These are phyloP conservation scores for Isabelozyma gotoi DNA, from an alignment of 805 yeast genomes.

Conservation along the genomic window DNA sequence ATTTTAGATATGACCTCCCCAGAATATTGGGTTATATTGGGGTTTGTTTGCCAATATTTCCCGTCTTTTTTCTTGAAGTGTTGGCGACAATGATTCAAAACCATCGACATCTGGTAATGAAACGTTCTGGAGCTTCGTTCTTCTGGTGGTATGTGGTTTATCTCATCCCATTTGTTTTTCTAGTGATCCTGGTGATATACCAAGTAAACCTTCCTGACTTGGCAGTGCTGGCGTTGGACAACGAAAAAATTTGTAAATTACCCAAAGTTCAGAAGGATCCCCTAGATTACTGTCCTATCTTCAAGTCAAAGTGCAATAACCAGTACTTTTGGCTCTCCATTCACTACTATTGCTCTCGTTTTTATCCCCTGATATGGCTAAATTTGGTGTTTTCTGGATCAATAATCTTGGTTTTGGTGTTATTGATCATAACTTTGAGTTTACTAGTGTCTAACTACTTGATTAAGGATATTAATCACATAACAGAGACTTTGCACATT, in stretches of 20 bases:
- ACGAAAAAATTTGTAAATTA: not conserved
- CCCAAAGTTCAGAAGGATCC: not conserved
- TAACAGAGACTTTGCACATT: constrained; percentile 21
- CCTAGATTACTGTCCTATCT: constrained; percentile 13
- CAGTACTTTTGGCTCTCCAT: constrained; percentile 26
- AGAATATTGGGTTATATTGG: not conserved
- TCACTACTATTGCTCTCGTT: constrained; percentile 25
- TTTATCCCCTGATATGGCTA: constrained; percentile 12
- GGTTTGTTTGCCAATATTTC: not conserved
- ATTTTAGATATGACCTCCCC: not conserved
- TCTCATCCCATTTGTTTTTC: not conserved
- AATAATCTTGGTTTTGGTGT: constrained; percentile 12
- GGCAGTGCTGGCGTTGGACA: not conserved
- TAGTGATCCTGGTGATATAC: not conserved
- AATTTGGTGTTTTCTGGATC: constrained; percentile 8
- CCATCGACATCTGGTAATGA: not conserved
- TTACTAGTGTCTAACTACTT: constrained; percentile 34
- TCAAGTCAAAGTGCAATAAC: constrained; percentile 18
- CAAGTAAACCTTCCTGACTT: not conserved
- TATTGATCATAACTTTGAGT: constrained; percentile 25
- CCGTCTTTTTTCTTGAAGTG: no score
- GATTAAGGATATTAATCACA: constrained; percentile 26
- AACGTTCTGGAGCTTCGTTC: not conserved
- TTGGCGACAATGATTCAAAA: not conserved
- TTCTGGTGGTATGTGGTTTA: not conserved